These are phyloP conservation scores for Symbiodinium pilosum DNA, from an alignment of 73 alveolate genomes.

Conservation along the genomic window DNA sequence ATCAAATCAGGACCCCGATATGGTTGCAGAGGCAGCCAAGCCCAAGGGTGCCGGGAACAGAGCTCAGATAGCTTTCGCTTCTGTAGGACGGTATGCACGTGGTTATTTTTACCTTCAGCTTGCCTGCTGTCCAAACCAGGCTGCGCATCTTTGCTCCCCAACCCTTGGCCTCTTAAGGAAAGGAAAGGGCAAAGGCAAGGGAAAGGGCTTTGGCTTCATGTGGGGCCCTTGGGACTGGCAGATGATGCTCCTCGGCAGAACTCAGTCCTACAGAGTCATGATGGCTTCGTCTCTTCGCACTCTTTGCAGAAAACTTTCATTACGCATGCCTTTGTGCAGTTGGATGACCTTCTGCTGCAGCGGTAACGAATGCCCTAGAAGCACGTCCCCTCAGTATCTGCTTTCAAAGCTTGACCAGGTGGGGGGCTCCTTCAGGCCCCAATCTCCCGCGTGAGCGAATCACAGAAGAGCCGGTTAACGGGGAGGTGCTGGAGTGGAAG, in stretches of 20 bases:
- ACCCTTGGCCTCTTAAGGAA: no score
- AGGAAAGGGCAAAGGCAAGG: constrained; percentile 92
- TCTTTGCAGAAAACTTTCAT: no score
- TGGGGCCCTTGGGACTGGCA: constrained; percentile 92
- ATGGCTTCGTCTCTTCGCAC: no score
- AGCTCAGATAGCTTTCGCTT: not conserved
- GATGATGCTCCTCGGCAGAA: constrained; percentile 53
- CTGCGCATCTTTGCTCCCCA: no score
- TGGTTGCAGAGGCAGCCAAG: constrained; percentile 91
- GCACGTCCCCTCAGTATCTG: no score
- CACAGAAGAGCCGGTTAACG: constrained; percentile 36
- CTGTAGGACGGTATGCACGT: no score
- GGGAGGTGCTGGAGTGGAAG: constrained; percentile 93
- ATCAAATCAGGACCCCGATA: constrained; percentile 68
- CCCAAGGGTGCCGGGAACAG: constrained; percentile 73
- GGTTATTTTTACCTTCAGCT: no score
- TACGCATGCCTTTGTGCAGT: not conserved
- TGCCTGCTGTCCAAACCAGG: no score
- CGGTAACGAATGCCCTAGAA: no score
- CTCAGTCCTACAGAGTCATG: no score
- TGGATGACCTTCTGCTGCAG: no score
- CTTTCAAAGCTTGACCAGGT: constrained; percentile 37
- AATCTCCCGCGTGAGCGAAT: constrained; percentile 74
- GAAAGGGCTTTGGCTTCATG: constrained; percentile 86
- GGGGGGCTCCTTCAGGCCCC: constrained; percentile 83